A percentile compares a stretch with the other conserved stretches of the same genome.
Conservation (phyloP, 306 rosid genomes). For the Mimosa bimucronata region DNA sequence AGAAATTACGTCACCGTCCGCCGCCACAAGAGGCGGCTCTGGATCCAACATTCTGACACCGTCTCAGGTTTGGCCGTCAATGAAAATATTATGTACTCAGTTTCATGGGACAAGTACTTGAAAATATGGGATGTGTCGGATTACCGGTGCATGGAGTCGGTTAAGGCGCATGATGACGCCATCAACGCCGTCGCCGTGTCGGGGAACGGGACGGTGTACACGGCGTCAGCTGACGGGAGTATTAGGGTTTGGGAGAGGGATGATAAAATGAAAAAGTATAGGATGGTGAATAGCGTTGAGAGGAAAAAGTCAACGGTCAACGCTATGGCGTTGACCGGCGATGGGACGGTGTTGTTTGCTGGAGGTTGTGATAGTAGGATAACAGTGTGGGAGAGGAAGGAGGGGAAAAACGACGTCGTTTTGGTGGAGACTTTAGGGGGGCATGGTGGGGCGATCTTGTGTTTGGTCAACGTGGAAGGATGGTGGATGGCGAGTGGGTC, state of each 20-base stretch:
- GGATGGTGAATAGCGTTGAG: constrained; percentile 33
- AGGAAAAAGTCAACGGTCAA: constrained; percentile 43
- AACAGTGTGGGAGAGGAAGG: constrained; percentile 48
- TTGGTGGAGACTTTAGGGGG: constrained; percentile 47
- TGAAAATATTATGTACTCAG: constrained; percentile 48
- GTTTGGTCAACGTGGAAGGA: constrained; percentile 45
- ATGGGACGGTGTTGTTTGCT: constrained; percentile 46
- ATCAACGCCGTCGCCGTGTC: constrained; percentile 59
- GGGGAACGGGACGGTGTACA: constrained; percentile 53
- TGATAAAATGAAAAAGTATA: constrained; percentile 34
- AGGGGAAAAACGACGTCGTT: constrained; percentile 17
- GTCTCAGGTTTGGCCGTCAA: constrained; percentile 54
- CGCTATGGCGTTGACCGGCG: constrained; percentile 45
- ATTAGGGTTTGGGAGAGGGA: constrained; percentile 63
- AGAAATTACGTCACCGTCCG: constrained; percentile 52
- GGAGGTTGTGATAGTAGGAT: constrained; percentile 49
- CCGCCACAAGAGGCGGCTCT: constrained; percentile 53
- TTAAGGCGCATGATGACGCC: constrained; percentile 66
- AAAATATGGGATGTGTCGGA: constrained; percentile 59
- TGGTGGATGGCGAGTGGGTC: constrained; percentile 58
- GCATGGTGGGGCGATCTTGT: constrained; percentile 58
- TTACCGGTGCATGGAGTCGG: constrained; percentile 57
- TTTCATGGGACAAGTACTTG: constrained; percentile 68
- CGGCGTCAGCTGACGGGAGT: constrained; percentile 62
- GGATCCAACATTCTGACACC: constrained; percentile 69